Evolutionary conservation across 2,329 filamentous ascomycete species (phyloP), one percentile per base, ranked within the genome.

Genomic region (Colletotrichum sp.): DNA sequence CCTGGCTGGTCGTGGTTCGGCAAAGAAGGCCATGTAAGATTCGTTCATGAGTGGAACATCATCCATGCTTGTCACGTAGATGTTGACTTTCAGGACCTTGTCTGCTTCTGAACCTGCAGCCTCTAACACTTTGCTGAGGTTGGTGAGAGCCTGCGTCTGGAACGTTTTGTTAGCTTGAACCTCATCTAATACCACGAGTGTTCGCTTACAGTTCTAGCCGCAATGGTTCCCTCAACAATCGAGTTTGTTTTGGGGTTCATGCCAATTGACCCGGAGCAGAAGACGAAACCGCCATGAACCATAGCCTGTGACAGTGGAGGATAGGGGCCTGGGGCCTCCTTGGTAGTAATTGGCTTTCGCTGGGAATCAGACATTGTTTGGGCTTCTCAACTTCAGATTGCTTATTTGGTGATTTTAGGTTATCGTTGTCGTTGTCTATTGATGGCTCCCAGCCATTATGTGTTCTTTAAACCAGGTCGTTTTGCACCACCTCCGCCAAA

Each of bases 381-480:
- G 11, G 21, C 43, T 51, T 51, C n/a, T 24, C 6, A 24, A 4
- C 12, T 1, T 51, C 3, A 21, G 43, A 21, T 21, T 21, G 43
- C 13, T 6, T 21, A 51, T 21, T 8, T 0, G 43, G 13, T n/a
- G n/a, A 51, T 0, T 12, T 6, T 21, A 6, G 2, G 0, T 47
- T 13, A 4, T 21, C 43, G 4, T 13, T 8, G 11, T 12, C 8
- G n/a, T 21, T 51, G 21, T 51, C 0, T 3, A 21, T 51, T 13
- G 6, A 5, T 21, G 43, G 5, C n/a, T 51, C 43, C 12, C 43
- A 51, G 2, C 1, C 0, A 11, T 9, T n/a, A 51, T 24, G 43
- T 6, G 43, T 21, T 51, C 0, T 13, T 51, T 24, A 21, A 51
- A 21, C 11, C 3, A 6, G n/a, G 8, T 16, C 6, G 12, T 2